Evolutionary conservation across 257 asterid genomes (phyloP).

Genomic region (Solanum medicagineum): DNA sequence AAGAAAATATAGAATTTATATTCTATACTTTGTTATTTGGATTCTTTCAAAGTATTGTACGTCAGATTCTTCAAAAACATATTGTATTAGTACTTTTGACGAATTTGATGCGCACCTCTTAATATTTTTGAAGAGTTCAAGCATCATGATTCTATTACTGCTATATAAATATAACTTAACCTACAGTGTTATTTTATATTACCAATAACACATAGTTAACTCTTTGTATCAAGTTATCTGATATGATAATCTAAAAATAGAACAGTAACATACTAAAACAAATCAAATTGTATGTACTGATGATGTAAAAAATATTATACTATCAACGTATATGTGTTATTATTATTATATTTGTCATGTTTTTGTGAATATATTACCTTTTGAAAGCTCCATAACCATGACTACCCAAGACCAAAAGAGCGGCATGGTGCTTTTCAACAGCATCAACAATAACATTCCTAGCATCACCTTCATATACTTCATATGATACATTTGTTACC

Average conservation of each 20-base stretch:
- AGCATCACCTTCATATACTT: background rate
- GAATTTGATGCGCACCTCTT: accelerated
- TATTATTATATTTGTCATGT: background rate
- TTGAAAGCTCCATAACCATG: background rate
- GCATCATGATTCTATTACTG: background rate
- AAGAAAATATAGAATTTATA: background rate
- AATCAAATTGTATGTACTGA: background rate
- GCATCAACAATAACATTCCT: background rate
- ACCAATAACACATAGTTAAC: too few species aligned
- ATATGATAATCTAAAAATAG: too few species aligned
- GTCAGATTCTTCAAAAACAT: background rate
- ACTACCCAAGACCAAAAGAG: background rate
- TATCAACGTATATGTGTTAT: background rate
- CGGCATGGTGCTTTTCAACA: background rate
- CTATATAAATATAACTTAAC: too few species aligned
- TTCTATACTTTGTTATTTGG: background rate
- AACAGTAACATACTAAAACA: too few species aligned
- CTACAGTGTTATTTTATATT: too few species aligned
- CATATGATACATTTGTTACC: background rate
- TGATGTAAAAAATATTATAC: background rate
- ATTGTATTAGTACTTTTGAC: background rate
- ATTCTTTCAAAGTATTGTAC: accelerated
- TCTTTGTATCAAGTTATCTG: too few species aligned
- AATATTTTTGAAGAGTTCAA: background rate
- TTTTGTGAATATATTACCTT: background rate